These are phyloP conservation scores for Astragalus glycyphyllos DNA, from an alignment of 306 rosid genomes.

Conservation along the genomic window DNA sequence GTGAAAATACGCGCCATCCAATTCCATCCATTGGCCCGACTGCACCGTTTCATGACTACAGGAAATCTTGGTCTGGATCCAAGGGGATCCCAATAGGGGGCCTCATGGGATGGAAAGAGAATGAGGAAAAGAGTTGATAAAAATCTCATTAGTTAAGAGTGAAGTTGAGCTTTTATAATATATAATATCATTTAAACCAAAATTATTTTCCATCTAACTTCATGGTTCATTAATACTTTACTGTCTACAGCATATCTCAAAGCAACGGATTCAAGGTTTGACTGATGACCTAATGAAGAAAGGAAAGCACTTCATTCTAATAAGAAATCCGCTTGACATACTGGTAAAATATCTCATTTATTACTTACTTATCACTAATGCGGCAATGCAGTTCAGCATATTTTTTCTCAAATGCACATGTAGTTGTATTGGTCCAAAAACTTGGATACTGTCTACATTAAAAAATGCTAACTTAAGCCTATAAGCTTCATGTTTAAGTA, in stretches of 20 bases:
- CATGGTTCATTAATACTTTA: neutral
- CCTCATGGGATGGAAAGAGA: too few species aligned
- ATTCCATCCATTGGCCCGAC: too few species aligned
- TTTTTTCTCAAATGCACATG: conserved; percentile 10
- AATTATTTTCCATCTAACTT: neutral
- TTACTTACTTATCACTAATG: conserved; percentile 4
- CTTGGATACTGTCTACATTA: neutral
- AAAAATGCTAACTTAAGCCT: neutral
- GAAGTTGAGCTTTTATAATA: neutral
- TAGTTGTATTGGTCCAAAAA: conserved; percentile 9
- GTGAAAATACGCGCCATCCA: too few species aligned
- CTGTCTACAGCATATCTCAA: conserved; percentile 69
- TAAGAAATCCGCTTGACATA: conserved; percentile 76
- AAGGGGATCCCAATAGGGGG: too few species aligned
- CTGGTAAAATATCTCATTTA: conserved; percentile 51
- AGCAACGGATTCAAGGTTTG: conserved; percentile 66
- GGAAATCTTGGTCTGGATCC: too few species aligned
- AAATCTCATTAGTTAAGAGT: too few species aligned
- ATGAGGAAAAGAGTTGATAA: too few species aligned
- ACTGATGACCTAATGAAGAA: conserved; percentile 64
- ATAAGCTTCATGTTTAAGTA: conserved; percentile 13
- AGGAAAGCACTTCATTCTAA: conserved; percentile 81
- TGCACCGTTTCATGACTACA: too few species aligned
- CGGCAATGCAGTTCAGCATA: neutral
- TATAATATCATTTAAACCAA: neutral